Conservation (phyloP, 2,329 filamentous ascomycete genomes). For the Elsinoe arachidis region DNA sequence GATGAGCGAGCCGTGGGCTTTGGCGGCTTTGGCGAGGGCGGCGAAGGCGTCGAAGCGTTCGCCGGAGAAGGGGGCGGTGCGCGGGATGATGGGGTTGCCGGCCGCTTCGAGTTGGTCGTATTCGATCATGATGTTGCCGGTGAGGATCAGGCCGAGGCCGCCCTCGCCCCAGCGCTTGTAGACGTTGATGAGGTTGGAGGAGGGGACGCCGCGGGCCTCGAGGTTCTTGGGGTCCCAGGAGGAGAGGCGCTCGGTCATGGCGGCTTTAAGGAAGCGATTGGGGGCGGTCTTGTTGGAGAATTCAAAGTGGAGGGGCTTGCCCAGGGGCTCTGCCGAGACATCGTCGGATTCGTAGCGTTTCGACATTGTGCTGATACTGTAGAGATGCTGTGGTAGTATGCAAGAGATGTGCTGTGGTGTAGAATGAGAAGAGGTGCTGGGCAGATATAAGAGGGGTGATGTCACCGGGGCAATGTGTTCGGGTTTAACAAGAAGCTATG, state of each 20-base stretch:
- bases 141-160: conserved; percentile 47
- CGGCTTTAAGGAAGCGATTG: conserved; percentile 59
- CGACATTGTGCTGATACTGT: conserved; percentile 29
- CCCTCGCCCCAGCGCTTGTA: conserved; percentile 56
- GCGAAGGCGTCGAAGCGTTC: conserved; percentile 53
- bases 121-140: conserved; percentile 58
- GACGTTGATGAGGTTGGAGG: conserved; percentile 45
- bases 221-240: conserved; percentile 50
- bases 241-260: conserved; percentile 58
- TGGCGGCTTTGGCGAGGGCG: conserved; percentile 46
- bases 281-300: conserved; percentile 48
- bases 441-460: neutral
- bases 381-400: too few species aligned
- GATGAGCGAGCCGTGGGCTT: conserved; percentile 50
- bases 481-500: neutral
- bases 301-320: conserved; percentile 36
- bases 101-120: conserved; percentile 49
- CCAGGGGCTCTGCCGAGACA: conserved; percentile 33
- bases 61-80: conserved; percentile 42
- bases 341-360: conserved; percentile 34
- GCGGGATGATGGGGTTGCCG: conserved; percentile 53
- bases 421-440: neutral
- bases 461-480: neutral
- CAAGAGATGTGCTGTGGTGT: too few species aligned
- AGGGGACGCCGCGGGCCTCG: conserved; percentile 46